Evolutionary conservation across 768 basidiomycete species (phyloP).

Genomic region (Cystobasidium tubakii): DNA sequence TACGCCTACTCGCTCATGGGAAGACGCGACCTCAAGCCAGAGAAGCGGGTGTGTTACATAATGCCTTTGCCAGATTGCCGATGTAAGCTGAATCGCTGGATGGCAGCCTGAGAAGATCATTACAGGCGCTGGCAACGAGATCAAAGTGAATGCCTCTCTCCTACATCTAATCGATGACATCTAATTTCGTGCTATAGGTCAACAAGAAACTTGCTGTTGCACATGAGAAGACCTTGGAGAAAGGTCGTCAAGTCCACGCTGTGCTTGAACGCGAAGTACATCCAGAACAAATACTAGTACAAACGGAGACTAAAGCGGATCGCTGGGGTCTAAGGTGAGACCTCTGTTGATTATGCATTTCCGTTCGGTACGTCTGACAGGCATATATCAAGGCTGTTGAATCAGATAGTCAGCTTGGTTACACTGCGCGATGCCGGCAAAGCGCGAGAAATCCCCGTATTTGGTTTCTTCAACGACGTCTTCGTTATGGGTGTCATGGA

Average conservation of each 20-base stretch:
- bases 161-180: neutral
- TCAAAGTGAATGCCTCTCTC: slow-evolving; percentile 4
- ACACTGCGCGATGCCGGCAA: slow-evolving; percentile 50
- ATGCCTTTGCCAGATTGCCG: too few species aligned
- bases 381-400: slow-evolving; percentile 55
- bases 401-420: slow-evolving; percentile 64
- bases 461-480: slow-evolving; percentile 63
- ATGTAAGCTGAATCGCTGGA: neutral
- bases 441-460: slow-evolving; percentile 71
- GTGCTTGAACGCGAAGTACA: slow-evolving; percentile 67
- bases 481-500: slow-evolving; percentile 69
- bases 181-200: slow-evolving; percentile 19
- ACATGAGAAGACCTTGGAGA: slow-evolving; percentile 54
- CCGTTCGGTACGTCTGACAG: slow-evolving; percentile 2
- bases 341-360: neutral
- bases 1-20: slow-evolving; percentile 32
- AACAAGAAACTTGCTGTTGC: slow-evolving; percentile 58
- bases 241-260: slow-evolving; percentile 71
- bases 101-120: slow-evolving; percentile 25
- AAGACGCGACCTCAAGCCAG: slow-evolving; percentile 29
- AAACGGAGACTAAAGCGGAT: slow-evolving; percentile 60
- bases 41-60: neutral
- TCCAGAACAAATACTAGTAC: slow-evolving; percentile 58
- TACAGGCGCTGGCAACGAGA: slow-evolving; percentile 25
- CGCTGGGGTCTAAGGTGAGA: slow-evolving; percentile 67